phyloP scores from a whole-genome alignment of 2,329 filamentous ascomycete species.

The Phyllosticta citrichinensis region DNA sequence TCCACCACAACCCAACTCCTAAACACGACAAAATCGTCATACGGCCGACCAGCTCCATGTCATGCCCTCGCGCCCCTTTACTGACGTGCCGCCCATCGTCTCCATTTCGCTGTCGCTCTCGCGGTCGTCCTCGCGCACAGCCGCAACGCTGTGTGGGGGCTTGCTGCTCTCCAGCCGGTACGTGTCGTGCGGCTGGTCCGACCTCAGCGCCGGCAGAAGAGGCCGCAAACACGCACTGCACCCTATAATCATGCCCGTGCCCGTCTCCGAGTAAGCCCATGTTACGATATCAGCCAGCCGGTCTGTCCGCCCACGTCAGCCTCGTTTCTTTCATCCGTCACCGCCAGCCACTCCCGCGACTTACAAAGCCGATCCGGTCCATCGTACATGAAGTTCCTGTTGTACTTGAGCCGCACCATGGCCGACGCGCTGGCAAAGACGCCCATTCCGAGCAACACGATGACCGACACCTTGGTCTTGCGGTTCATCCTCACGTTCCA shows the following conservation, averaged over 20 bases:
- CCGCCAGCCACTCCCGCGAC: not conserved
- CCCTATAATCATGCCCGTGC: conserved; percentile 25
- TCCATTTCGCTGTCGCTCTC: conserved; percentile 12
- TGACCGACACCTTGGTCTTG: conserved; percentile 17
- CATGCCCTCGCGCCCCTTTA: not conserved
- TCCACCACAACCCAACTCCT: too few species aligned
- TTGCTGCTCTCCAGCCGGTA: conserved; percentile 1
- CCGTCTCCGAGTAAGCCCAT: conserved; percentile 28
- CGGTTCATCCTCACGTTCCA: conserved; percentile 19
- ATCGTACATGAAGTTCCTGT: conserved; percentile 23
- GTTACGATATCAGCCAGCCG: conserved; percentile 25
- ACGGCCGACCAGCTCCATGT: not conserved
- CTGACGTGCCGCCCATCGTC: not conserved
- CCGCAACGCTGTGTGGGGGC: not conserved
- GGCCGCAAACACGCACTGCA: conserved; percentile 20
- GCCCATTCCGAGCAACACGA: conserved; percentile 16
- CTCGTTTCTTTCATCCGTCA: too few species aligned
- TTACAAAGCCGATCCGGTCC: conserved; percentile 21
- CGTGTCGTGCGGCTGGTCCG: conserved; percentile 1
- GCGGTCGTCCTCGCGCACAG: conserved; percentile 5
- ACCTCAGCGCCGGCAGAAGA: conserved; percentile 17
- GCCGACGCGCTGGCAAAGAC: conserved; percentile 17
- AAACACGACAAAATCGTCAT: too few species aligned
- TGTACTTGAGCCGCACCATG: conserved; percentile 26
- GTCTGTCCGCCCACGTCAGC: conserved; percentile 7